Evolutionary conservation across 805 yeast species (phyloP), one percentile per base, ranked within the genome.

Genomic region (Kazachstania bromeliacearum): DNA sequence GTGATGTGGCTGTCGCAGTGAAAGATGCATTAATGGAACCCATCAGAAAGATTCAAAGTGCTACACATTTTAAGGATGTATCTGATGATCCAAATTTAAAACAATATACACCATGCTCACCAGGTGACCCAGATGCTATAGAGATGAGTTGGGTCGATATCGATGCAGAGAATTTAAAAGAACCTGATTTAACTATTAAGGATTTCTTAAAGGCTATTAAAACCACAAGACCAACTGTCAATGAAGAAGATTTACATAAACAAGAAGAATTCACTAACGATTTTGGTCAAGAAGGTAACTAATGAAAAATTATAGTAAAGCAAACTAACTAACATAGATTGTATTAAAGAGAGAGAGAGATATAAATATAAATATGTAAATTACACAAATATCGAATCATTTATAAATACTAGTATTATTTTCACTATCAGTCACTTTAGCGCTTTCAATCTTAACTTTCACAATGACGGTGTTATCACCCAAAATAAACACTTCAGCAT

Each of bases 21-120:
- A 77, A 95, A 50, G 99, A 92, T 60, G 97, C 97, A 0, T 67
- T 92, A 47, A 92, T 92, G 98, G 94, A 89, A 60, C 98, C 99
- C 2, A 85, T 92, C 40, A 73, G 98, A 50, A 87, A 85, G 56
- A 85, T 92, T 44, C 97, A 89, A 60, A 79, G 75, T 53, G 96
- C 98, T 0, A 92, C 98, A 0, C 98, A 92, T 66, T 92, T 92
- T 67, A 82, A 81, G 55, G 68, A 71, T 41, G 66, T 68, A 6
- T 70, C 63, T 3, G 66, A 63, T 19, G 64, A 61, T 21, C 51
- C 61, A 9, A 58, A 57, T 1, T 24, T 31, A 7, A 48, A 59
- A 19, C 77, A 75, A 55, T 70, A 75, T 34, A 83, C 88, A 12
- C 98, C 98, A 1, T 92, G 98, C 55, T 87, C 96, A 0, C 99